These are phyloP conservation scores for Whalleya microplaca DNA, from an alignment of 2,329 filamentous ascomycete genomes.

Conservation along the genomic window DNA sequence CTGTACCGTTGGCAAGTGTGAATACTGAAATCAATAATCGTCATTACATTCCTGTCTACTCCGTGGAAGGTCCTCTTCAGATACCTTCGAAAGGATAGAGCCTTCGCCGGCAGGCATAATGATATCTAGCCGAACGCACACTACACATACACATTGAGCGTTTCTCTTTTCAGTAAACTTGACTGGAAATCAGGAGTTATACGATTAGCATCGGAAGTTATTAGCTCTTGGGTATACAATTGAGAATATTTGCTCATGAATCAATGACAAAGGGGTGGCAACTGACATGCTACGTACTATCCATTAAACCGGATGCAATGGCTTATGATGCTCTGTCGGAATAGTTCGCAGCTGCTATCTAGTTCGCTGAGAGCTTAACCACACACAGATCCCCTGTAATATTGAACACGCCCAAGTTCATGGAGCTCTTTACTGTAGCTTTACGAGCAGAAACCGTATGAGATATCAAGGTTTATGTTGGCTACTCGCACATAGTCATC, in stretches of 20 bases:
- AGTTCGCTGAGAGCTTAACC: slow-evolving; percentile 91
- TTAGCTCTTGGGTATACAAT: too few species aligned
- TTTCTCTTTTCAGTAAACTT: neutral
- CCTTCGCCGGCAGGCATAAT: slow-evolving; percentile 97
- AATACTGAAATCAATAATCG: slow-evolving; percentile 91
- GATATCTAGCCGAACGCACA: slow-evolving; percentile 63
- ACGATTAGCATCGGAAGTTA: too few species aligned
- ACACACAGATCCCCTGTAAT: slow-evolving; percentile 70
- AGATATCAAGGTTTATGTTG: slow-evolving; percentile 79
- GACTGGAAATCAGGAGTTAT: neutral
- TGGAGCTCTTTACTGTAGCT: slow-evolving; percentile 90
- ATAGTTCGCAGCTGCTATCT: slow-evolving; percentile 95
- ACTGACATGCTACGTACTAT: slow-evolving; percentile 41
- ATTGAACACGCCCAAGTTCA: slow-evolving; percentile 82
- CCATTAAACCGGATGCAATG: slow-evolving; percentile 89
- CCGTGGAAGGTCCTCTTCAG: slow-evolving; percentile 76
- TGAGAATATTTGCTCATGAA: too few species aligned
- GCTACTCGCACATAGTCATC: slow-evolving; percentile 67
- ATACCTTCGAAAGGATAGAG: slow-evolving; percentile 98
- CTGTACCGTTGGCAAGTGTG: slow-evolving; percentile 79
- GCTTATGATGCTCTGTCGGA: slow-evolving; percentile 92
- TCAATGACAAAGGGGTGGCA: neutral
- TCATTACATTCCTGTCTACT: slow-evolving; percentile 80
- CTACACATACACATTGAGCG: slow-evolving; percentile 2
- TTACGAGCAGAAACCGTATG: slow-evolving; percentile 90